Percentiles rank a stretch among this genome's conserved stretches.
Evolutionary conservation across 2,329 filamentous ascomycete genomes (phyloP).

Genomic region (Ophiostoma perfectum): DNA sequence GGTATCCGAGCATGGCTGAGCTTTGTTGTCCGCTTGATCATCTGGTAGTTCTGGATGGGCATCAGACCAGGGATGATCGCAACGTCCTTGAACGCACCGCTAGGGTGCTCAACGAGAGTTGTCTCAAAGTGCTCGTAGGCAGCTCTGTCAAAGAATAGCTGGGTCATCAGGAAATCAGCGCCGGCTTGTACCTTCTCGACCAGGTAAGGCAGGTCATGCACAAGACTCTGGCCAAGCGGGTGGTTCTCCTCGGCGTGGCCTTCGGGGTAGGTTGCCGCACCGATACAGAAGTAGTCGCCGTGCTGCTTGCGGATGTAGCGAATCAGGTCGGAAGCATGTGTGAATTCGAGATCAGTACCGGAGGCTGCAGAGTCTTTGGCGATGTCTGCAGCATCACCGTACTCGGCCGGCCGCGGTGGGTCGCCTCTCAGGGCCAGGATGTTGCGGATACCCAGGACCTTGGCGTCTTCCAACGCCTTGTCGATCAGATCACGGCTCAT

Average conservation of each 20-base stretch:
- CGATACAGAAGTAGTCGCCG: constrained; percentile 93
- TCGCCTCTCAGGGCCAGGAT: constrained; percentile 90
- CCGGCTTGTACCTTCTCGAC: constrained; percentile 87
- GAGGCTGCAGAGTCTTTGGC: constrained; percentile 42
- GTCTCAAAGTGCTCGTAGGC: constrained; percentile 78
- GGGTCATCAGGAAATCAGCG: constrained; percentile 97
- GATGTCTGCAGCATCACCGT: constrained; percentile 47
- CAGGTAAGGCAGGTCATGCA: constrained; percentile 80
- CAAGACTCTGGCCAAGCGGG: constrained; percentile 61
- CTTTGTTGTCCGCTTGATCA: constrained; percentile 88
- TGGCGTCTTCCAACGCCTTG: constrained; percentile 83
- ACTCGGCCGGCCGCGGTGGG: constrained; percentile 83
- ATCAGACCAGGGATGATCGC: constrained; percentile 92
- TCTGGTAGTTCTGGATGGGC: constrained; percentile 97
- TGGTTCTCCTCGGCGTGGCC: constrained; percentile 89
- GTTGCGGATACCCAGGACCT: constrained; percentile 84
- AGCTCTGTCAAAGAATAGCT: constrained; percentile 87
- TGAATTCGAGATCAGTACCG: constrained; percentile 72
- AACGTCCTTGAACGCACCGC: constrained; percentile 76
- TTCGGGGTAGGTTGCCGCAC: constrained; percentile 91
- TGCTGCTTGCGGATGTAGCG: constrained; percentile 79
- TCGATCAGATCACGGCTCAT: constrained; percentile 87
- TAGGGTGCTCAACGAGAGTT: constrained; percentile 70
- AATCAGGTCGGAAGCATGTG: constrained; percentile 83
- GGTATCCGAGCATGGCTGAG: constrained; percentile 86